Percentiles rank a stretch among this genome's conserved stretches.
These are phyloP conservation scores for Blepharisma japonicum DNA, from an alignment of 73 alveolate genomes.

Conservation along the genomic window DNA sequence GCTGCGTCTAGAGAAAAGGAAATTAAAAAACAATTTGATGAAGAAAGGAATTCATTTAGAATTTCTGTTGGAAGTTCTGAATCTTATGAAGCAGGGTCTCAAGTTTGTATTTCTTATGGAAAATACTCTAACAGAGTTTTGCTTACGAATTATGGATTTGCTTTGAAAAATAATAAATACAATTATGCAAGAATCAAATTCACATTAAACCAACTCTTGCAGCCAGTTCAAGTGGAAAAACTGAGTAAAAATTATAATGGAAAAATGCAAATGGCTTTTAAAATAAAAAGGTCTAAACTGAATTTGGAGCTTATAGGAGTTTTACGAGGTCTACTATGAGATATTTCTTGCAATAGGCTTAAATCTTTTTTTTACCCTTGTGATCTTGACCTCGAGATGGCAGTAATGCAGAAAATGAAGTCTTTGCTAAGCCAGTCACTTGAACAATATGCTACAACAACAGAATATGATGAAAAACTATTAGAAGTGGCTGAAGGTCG, in stretches of 20 bases:
- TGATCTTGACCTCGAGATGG: too few relatives aligned
- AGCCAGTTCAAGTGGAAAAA: background rate
- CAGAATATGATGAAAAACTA: too few relatives aligned
- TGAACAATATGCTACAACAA: too few relatives aligned
- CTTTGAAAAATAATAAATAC: background rate
- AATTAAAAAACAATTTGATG: constrained; percentile 1
- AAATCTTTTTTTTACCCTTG: too few relatives aligned
- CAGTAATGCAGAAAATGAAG: too few relatives aligned
- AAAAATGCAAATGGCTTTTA: too few relatives aligned
- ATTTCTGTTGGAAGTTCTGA: background rate
- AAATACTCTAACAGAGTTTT: background rate
- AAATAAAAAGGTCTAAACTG: too few relatives aligned
- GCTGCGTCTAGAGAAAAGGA: background rate
- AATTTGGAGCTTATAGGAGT: too few relatives aligned
- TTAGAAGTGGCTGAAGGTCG: too few relatives aligned
- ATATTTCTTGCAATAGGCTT: too few relatives aligned
- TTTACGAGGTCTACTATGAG: too few relatives aligned
- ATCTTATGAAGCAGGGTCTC: constrained; percentile 2
- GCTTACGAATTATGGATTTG: constrained; percentile 18
- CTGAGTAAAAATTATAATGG: background rate
- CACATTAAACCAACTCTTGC: background rate
- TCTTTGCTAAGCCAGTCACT: too few relatives aligned
- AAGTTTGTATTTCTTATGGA: constrained; percentile 2
- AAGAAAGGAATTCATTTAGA: background rate
- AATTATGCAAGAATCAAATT: background rate